A percentile compares a stretch with the other conserved stretches of the same genome.
Evolutionary conservation across 805 yeast species (phyloP).

Genomic region (Nakazawaea wickerhamii): DNA sequence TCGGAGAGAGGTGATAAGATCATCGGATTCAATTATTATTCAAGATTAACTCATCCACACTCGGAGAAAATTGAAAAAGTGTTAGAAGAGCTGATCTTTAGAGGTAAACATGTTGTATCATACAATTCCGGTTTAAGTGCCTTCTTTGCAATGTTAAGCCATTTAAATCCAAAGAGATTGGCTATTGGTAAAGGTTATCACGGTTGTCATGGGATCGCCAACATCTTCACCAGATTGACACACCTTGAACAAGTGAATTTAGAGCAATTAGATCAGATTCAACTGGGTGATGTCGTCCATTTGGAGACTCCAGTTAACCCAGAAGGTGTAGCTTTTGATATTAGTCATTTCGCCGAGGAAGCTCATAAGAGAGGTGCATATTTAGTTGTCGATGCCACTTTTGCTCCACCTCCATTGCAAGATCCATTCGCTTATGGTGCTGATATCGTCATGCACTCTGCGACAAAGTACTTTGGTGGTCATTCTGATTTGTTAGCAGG

Average conservation of each 20-base stretch:
- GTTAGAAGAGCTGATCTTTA: constrained; percentile 48
- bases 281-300: constrained; percentile 72
- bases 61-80: constrained; percentile 62
- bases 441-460: constrained; percentile 88
- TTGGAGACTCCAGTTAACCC: constrained; percentile 90
- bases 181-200: constrained; percentile 81
- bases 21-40: constrained; percentile 40
- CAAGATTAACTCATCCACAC: constrained; percentile 73
- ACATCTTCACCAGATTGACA: constrained; percentile 54
- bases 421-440: constrained; percentile 81
- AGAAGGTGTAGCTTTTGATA: constrained; percentile 59
- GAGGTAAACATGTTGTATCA: constrained; percentile 41
- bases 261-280: constrained; percentile 40
- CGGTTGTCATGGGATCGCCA: constrained; percentile 72
- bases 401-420: constrained; percentile 89
- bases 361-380: constrained; percentile 78
- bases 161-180: constrained; percentile 60
- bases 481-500: constrained; percentile 91
- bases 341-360: constrained; percentile 53
- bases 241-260: constrained; percentile 47
- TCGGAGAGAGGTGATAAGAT: constrained; percentile 21
- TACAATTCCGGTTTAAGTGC: constrained; percentile 83
- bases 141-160: constrained; percentile 66
- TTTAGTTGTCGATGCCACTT: constrained; percentile 75
- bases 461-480: constrained; percentile 93